A percentile compares a stretch with the other conserved stretches of the same genome.
These are phyloP conservation scores for Ajuga chamaepitys DNA, from an alignment of 257 asterid genomes.

Conservation along the genomic window DNA sequence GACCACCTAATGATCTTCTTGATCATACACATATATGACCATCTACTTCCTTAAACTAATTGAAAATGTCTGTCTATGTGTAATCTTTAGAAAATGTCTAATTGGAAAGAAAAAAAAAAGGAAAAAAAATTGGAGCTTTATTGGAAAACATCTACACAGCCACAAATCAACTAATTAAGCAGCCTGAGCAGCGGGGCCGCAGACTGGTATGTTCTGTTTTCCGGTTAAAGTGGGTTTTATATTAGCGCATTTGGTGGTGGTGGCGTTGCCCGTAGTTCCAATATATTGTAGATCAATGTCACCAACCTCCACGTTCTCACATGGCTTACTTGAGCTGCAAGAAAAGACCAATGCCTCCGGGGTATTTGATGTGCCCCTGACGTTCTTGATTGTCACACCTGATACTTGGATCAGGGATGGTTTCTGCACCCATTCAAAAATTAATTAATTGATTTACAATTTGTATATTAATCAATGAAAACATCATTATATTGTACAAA, in stretches of 20 bases:
- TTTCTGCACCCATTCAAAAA: background rate
- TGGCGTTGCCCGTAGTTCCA: slow-evolving; percentile 25
- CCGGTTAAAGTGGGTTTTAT: slow-evolving; percentile 34
- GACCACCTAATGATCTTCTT: too few relatives aligned
- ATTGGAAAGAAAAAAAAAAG: too few relatives aligned
- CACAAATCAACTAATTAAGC: background rate
- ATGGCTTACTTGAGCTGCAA: slow-evolving; percentile 41
- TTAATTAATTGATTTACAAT: too few relatives aligned
- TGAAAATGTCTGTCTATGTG: too few relatives aligned
- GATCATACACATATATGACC: too few relatives aligned
- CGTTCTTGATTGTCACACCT: slow-evolving; percentile 11
- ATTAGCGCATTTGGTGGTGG: slow-evolving; percentile 30
- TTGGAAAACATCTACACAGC: background rate
- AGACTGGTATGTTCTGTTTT: slow-evolving; percentile 27
- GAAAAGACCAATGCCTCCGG: slow-evolving; percentile 16
- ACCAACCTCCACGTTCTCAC: slow-evolving; percentile 33
- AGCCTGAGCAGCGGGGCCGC: background rate
- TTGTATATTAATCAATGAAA: background rate
- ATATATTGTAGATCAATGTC: slow-evolving; percentile 30
- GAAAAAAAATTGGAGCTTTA: too few relatives aligned
- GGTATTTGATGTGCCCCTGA: slow-evolving; percentile 32
- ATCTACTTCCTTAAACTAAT: too few relatives aligned
- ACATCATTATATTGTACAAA: background rate
- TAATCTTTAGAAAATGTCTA: too few relatives aligned
- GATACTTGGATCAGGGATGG: slow-evolving; percentile 24